Evolutionary conservation across 2,329 filamentous ascomycete species (phyloP), one percentile per base, ranked within the genome.

Genomic region (Cercospora nicotianae): DNA sequence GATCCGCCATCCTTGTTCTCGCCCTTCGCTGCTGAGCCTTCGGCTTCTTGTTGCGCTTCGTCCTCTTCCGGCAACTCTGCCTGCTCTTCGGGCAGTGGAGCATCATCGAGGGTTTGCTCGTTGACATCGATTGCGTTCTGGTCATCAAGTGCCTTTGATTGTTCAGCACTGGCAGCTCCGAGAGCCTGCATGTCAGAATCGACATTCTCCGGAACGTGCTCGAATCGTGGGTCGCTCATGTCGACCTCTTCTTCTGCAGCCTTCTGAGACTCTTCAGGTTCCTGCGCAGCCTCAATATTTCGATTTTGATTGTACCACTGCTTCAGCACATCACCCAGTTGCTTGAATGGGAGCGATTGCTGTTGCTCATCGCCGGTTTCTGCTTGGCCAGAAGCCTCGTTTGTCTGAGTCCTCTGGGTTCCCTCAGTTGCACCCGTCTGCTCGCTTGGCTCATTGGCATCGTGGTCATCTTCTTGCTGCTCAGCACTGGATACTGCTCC

Each of bases 311-410:
- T 88, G 79, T 98, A 94, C 92, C 94, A 99, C 74, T 90, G 88
- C 78, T 98, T 94, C 33, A 99, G 84, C 5, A 93, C 91, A 81
- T 99, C 93, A 23, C 95, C 95, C 31, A 99, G 87, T 76, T 97
- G 96, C 81, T 95, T 95, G 85, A 97, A 97, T 1, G 93, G 91
- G 72, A 95, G 88, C 23, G 57, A 83, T 82, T 69, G 62, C 55
- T 71, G 66, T 23, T 71, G 62, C 39, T 69, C 64, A 13, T 64
- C 58, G 9, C 68, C 66, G 20, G 51, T 28, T 48, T 72, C 67
- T 10, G 71, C 66, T 60, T 71, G 67, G 30, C 72, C 72, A 64
- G 67, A 66, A 5, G 59, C 28, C 13, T 63, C 64, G 31, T 73
- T 62, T n/a, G 69, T 66, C 60, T 69, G 61, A 10, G 67, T 68